Base-by-base conservation (phyloP, 1,284 basidiomycete species). In the Hemileia vastatrix region DNA sequence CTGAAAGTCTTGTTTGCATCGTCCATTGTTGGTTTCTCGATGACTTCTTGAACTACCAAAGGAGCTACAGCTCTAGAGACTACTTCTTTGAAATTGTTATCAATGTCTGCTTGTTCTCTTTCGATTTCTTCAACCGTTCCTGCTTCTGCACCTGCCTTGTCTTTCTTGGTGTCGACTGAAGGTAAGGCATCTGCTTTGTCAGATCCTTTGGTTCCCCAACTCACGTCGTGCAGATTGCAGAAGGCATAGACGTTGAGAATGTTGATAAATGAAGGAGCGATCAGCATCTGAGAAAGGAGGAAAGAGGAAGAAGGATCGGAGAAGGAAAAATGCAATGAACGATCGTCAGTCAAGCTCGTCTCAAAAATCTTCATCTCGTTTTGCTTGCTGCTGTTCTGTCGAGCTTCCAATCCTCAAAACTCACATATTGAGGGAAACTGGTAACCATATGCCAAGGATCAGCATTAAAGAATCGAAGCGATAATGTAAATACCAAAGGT, bases 371-470 rank as follows among this genome's bases (percentile, higher is more conserved):
- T n/a, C n/a, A n/a, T n/a, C n/a, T n/a, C n/a, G n/a, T n/a, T n/a
- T n/a, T n/a, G n/a, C n/a, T n/a, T n/a, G n/a, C n/a, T n/a, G n/a
- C n/a, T n/a, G n/a, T n/a, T n/a, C n/a, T n/a, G n/a, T n/a, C n/a
- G n/a, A n/a, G n/a, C n/a, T n/a, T n/a, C n/a, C n/a, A n/a, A n/a
- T n/a, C n/a, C n/a, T n/a, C n/a, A n/a, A n/a, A n/a, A n/a, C n/a
- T n/a, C 15, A 94, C 79, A 76, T 95, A 96, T 76, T 95, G 93
- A 69, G 87, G 80, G 81, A 95, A 92, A 72, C 88, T 91, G 18
- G 89, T 90, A 77, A 94, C 84, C 86, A 97, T 88, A 76, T 97
- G 93, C 93, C 93, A 96, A 4, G 92, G 92, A 77, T 97, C 93
- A 65, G 91, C 88, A 72, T 93, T n/a, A 96, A 71, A 96, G 83